Evolutionary conservation across 768 basidiomycete genomes (phyloP), one percentile per base, ranked within the genome.

Genomic region (Mycena epipterygia): DNA sequence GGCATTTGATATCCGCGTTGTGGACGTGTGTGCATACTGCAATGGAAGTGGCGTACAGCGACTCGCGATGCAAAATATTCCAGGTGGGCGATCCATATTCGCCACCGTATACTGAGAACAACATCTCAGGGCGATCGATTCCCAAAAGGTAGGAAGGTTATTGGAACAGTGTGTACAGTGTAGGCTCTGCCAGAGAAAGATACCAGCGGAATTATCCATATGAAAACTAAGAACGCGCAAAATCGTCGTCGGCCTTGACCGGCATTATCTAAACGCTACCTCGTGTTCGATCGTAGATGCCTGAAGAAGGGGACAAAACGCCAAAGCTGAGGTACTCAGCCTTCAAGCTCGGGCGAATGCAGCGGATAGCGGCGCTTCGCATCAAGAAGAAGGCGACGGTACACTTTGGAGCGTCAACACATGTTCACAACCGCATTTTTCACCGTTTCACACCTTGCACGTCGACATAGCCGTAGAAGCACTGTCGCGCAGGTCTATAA

Each of bases 261-360:
- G 67, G 63, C 42, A 60, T 61, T 73, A 62, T 61, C 37, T 49
- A 68, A 55, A 39, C 44, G 39, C 49, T 37, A 35, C 68, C 72
- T 73, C 72, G 64, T 70, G 72, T 19, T 59, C 37, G 51, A 63
- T 56, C n/a, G 27, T 51, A 39, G 57, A 42, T 66, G 39, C 33
- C 59, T 55, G 42, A 55, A 66, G 71, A 73, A 73, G 71, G 7
- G 21, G 25, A 29, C 41, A 63, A 30, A 21, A 67, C 69, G 71
- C 67, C 68, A 73, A 63, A 70, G 37, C 42, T 64, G 58, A 64
- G 42, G 62, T 42, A 52, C 68, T 64, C 58, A 37, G 25, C 49
- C 71, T 68, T 73, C 64, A 70, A 73, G 39, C 72, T 73, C 72
- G 46, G n/a, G 58, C 56, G 59, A 66, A 69, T 19, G 58, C 58